phyloP scores from a whole-genome alignment of 164 flowering plant genomes.

The Macadamia tetraphylla region DNA sequence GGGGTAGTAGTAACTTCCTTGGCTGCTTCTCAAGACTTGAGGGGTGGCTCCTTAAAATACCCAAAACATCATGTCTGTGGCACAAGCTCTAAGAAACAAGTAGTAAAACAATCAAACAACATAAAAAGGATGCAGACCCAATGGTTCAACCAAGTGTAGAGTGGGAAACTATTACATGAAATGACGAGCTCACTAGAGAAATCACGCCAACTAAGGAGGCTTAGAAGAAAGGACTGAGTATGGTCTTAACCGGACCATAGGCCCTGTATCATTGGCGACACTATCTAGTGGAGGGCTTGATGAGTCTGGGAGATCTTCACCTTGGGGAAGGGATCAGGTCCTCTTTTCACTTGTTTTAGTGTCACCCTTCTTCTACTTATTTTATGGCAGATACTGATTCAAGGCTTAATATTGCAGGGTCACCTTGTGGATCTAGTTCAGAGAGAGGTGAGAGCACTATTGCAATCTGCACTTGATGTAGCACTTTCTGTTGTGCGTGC shows the following conservation, averaged over 20 bases:
- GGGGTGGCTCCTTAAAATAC: too few species aligned
- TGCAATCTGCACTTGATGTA: slow-evolving; percentile 87
- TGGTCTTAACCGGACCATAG: slow-evolving; percentile 84
- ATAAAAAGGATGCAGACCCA: too few species aligned
- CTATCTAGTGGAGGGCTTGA: slow-evolving; percentile 89
- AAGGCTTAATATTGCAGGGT: slow-evolving; percentile 48
- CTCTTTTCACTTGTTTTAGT: slow-evolving; percentile 5
- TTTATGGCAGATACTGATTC: slow-evolving; percentile 12
- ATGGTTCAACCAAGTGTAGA: too few species aligned
- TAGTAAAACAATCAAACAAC: too few species aligned
- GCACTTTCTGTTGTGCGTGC: slow-evolving; percentile 89
- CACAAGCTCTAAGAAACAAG: too few species aligned
- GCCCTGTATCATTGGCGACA: slow-evolving; percentile 81
- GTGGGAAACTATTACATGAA: too few species aligned
- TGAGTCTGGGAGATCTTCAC: slow-evolving; percentile 67
- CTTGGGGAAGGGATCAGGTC: slow-evolving; percentile 96
- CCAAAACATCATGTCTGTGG: too few species aligned
- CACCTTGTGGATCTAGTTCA: slow-evolving; percentile 94
- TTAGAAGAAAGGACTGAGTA: too few species aligned
- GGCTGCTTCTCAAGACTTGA: too few species aligned
- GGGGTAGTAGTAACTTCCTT: too few species aligned
- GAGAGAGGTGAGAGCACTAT: slow-evolving; percentile 69
- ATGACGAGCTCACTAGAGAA: too few species aligned
- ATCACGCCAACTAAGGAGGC: too few species aligned
- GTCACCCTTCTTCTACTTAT: neutral